phyloP scores from a whole-genome alignment of 352 stramenopile species.

The Phytopythium ostracodes region DNA sequence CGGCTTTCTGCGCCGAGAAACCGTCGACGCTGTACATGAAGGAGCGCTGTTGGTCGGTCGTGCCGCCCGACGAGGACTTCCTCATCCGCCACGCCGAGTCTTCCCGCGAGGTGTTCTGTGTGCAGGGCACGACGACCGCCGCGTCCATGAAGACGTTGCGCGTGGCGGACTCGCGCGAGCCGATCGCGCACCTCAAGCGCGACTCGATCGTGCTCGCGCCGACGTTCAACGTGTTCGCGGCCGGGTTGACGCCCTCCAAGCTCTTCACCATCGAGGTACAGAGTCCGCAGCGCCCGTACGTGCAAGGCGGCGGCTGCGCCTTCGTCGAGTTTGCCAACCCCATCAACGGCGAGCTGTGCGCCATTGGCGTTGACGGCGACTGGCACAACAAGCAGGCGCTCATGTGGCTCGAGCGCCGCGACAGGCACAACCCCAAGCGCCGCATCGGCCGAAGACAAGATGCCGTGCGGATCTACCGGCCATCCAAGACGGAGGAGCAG shows the following conservation, averaged over 20 bases:
- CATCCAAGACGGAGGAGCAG: constrained; percentile 2
- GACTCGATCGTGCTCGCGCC: constrained; percentile 28
- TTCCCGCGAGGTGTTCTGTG: constrained; percentile 24
- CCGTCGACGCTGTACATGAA: constrained; percentile 32
- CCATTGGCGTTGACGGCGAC: constrained; percentile 24
- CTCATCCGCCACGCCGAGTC: constrained; percentile 27
- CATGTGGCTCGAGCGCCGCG: constrained; percentile 31
- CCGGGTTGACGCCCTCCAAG: constrained; percentile 21
- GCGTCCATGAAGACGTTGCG: constrained; percentile 34
- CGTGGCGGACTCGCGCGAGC: constrained; percentile 12
- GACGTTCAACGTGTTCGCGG: constrained; percentile 34
- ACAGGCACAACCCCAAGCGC: constrained; percentile 14
- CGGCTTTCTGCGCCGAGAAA: constrained; percentile 19
- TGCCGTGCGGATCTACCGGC: constrained; percentile 16
- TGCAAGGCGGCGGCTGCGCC: constrained; percentile 6
- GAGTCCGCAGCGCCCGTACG: background rate
- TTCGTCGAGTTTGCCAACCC: constrained; percentile 24
- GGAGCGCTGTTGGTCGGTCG: constrained; percentile 28
- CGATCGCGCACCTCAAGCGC: constrained; percentile 38
- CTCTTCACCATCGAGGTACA: constrained; percentile 30
- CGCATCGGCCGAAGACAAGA: constrained; percentile 16
- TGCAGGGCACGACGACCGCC: constrained; percentile 20
- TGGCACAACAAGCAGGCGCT: constrained; percentile 26
- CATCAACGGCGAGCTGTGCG: constrained; percentile 23
- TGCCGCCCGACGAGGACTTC: constrained; percentile 26